These are phyloP conservation scores for Xerocomus minutiporus DNA, from an alignment of 1,284 basidiomycete genomes.

Conservation along the genomic window DNA sequence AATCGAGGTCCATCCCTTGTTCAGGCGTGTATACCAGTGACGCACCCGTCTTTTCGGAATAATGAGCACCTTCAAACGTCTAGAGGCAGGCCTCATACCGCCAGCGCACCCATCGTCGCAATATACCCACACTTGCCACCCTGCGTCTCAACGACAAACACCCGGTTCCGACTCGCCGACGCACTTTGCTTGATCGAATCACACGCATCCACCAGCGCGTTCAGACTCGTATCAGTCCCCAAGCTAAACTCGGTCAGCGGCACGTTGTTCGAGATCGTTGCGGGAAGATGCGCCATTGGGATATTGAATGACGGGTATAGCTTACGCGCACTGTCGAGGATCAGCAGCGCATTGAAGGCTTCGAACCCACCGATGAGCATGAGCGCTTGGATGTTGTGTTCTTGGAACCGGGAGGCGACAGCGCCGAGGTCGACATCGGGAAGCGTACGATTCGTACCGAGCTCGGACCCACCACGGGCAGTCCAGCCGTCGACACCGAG, in stretches of 20 bases:
- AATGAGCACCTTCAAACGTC: constrained; percentile 2
- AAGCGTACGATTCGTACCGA: constrained; percentile 90
- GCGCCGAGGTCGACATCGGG: constrained; percentile 85
- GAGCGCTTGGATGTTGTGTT: constrained; percentile 77
- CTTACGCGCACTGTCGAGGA: constrained; percentile 76
- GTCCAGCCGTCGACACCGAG: constrained; percentile 97
- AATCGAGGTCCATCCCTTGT: constrained; percentile 78
- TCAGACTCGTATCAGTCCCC: constrained; percentile 93
- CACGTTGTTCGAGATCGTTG: constrained; percentile 97
- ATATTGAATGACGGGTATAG: constrained; percentile 90
- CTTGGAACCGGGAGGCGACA: constrained; percentile 86
- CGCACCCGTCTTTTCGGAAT: constrained; percentile 69
- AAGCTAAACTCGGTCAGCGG: constrained; percentile 95
- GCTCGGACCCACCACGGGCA: constrained; percentile 94
- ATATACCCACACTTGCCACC: constrained; percentile 96
- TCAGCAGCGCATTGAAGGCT: constrained; percentile 77
- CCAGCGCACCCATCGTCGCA: constrained; percentile 91
- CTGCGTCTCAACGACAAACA: constrained; percentile 98
- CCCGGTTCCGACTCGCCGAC: constrained; percentile 89
- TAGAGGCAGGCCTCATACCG: constrained; percentile 50
- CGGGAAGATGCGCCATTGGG: constrained; percentile 89
- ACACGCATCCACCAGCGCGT: constrained; percentile 95
- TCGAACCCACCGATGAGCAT: constrained; percentile 96
- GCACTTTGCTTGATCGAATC: constrained; percentile 99
- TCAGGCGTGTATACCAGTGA: constrained; percentile 94